These are phyloP conservation scores for Pseudodiploospora longispora DNA, from an alignment of 2,329 filamentous ascomycete genomes.

Conservation along the genomic window DNA sequence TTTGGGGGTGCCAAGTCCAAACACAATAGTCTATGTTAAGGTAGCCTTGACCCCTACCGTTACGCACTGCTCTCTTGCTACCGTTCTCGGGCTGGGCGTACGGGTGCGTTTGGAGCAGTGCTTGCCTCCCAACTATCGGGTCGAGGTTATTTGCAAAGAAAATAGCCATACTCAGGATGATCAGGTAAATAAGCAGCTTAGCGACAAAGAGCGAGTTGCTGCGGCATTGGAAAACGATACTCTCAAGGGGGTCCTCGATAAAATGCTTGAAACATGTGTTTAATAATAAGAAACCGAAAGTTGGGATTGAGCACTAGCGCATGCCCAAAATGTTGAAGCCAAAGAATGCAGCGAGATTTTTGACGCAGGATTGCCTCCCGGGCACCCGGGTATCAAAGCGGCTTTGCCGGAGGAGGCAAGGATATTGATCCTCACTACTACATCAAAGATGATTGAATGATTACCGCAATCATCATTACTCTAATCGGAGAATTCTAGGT, in stretches of 20 bases:
- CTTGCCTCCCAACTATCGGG: conserved; percentile 80
- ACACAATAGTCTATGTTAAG: conserved; percentile 61
- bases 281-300: no score
- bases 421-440: no score
- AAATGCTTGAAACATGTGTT: conserved; percentile 70
- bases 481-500: no score
- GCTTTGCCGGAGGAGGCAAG: no score
- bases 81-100: conserved; percentile 89
- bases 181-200: conserved; percentile 93
- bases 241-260: conserved; percentile 77
- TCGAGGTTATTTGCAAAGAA: conserved; percentile 91
- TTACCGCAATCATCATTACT: no score
- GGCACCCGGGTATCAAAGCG: no score
- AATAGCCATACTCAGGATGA: conserved; percentile 93
- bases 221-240: conserved; percentile 92
- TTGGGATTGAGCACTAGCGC: no score
- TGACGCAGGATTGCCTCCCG: no score
- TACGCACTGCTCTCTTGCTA: conserved; percentile 92
- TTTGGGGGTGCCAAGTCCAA: conserved; percentile 32
- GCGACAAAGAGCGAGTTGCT: conserved; percentile 92
- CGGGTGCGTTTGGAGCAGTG: conserved; percentile 85
- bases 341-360: no score
- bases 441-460: no score
- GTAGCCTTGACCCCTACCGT: conserved; percentile 94
- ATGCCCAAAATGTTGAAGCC: no score